Evolutionary conservation across 2,329 filamentous ascomycete genomes (phyloP), one percentile per base, ranked within the genome.

Genomic region (Aspergillus ochraceoroseus): DNA sequence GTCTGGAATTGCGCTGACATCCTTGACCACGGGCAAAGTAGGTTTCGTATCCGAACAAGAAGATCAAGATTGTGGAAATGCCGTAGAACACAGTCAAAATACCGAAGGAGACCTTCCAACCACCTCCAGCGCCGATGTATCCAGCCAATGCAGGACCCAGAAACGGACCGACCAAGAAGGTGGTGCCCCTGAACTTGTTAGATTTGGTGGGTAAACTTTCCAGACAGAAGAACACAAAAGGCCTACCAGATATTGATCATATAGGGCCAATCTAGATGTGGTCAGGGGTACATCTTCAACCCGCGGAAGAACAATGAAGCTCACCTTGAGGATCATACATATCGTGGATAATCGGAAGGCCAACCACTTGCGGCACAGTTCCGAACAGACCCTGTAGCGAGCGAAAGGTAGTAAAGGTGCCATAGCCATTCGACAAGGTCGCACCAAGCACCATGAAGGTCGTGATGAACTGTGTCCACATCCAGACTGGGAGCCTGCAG

Each of bases 401-500:
- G 14, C 63, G 59, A 42, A 62, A 66, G 5, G 60, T 53, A 1
- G 65, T 66, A 43, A 69, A 70, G n/a, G 58, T 58, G 4, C 55
- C 55, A 39, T 58, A 70, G 22, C 59, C 54, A 20, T 61, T 55
- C 1, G 67, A 66, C 17, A 67, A 57, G 1, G 64, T 57, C 3
- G 63, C 61, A 1, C 67, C 67, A 7, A 66, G 43, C 3, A 70
- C 59, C 49, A 68, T 65, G 26, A 63, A 54, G 46, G 61, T 59
- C 3, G 63, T 60, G 28, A 66, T 52, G 3, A 66, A 38, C 34
- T 66, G 63, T 2, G 65, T 59, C 66, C 65, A 70, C 27, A 70
- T 54, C 59, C 66, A 65, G 26, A 68, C 53, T 1, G 67, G 67
- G 13, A 66, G 60, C 27, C 67, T 64, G n/a, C n/a, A n/a, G n/a